Percentiles rank a stretch among this genome's conserved stretches.
Conservation (phyloP, 805 yeast genomes). For the Suhomyces prunicola region DNA sequence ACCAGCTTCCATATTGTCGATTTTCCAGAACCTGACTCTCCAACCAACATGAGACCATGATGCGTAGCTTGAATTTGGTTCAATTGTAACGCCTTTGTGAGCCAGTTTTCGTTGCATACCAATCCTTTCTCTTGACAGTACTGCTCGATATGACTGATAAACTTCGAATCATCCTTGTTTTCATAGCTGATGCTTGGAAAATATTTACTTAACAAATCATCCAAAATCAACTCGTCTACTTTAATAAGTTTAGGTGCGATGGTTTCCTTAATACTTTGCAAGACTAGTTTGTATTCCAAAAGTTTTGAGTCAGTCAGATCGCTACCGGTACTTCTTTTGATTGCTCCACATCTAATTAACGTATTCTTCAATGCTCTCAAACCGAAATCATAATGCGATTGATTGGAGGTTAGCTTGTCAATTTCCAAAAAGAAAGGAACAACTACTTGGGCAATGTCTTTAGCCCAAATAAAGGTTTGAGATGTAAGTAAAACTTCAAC, state of each 20-base stretch:
- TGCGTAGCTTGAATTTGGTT: conserved; percentile 57
- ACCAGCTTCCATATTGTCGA: conserved; percentile 51
- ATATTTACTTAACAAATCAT: conserved; percentile 12
- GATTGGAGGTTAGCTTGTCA: conserved; percentile 41
- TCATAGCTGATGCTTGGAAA: conserved; percentile 24
- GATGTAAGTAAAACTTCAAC: conserved; percentile 70
- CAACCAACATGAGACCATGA: conserved; percentile 81
- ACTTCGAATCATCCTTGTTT: conserved; percentile 17
- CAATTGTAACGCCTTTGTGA: conserved; percentile 58
- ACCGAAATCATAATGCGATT: conserved; percentile 88
- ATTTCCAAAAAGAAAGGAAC: conserved; percentile 55
- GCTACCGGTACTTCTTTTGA: conserved; percentile 24
- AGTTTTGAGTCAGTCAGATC: conserved; percentile 3
- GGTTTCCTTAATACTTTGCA: conserved; percentile 56
- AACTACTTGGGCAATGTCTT: conserved; percentile 41
- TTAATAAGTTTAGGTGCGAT: conserved; percentile 64
- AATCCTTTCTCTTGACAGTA: conserved; percentile 32
- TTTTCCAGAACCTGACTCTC: conserved; percentile 75
- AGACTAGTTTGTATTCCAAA: conserved; percentile 33
- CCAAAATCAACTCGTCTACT: conserved; percentile 48
- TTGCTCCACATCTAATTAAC: conserved; percentile 54
- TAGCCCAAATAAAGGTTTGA: conserved; percentile 60
- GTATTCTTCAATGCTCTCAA: conserved; percentile 74
- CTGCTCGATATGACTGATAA: conserved; percentile 22
- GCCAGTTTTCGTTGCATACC: conserved; percentile 40